Evolutionary conservation across 306 rosid genomes (phyloP), one percentile per base, ranked within the genome.

Genomic region (Hippophae tibetana): DNA sequence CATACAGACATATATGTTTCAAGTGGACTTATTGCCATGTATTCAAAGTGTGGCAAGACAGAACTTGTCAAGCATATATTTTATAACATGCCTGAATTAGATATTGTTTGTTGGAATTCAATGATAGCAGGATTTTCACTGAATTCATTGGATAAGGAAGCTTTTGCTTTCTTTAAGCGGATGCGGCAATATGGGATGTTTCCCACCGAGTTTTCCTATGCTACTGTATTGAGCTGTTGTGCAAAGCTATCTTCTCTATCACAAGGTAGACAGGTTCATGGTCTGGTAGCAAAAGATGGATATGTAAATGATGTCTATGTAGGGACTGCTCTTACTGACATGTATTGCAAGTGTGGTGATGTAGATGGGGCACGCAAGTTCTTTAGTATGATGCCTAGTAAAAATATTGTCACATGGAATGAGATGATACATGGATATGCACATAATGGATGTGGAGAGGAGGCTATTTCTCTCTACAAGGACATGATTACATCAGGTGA

Each of bases 341-440:
- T 84, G 93, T 87, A 87, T 54, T 82, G 85, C 64, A 87, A 76
- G 74, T 87, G 89, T 58, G 95, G 95, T 62, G 74, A 64, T 52
- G 79, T 82, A 44, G 75, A 64, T 64, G 69, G 50, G 47, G 95
- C 84, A 31, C 72, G 75, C n/a, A 59, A 10, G 7, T 74, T 65
- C 63, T 87, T 87, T 13, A 65, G 82, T 57, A 54, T 12, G 68
- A 82, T 84, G 87, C 62, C 79, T 3, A 9, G 62, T 64, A 84
- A 65, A 80, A 87, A 76, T 65, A 78, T 78, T 11, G 85, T 84
- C 58, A 76, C 85, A 5, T 87, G 89, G 89, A 87, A 87, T 57
- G 89, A 81, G 68, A 84, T 87, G 93, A 84, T 87, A 62, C 89
- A 84, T 23, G 93, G 95, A 43, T 84, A 82, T 76, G 95, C 95